Base-by-base conservation (phyloP, 371 early-diverging fungal species). In the Racocetra persica region DNA sequence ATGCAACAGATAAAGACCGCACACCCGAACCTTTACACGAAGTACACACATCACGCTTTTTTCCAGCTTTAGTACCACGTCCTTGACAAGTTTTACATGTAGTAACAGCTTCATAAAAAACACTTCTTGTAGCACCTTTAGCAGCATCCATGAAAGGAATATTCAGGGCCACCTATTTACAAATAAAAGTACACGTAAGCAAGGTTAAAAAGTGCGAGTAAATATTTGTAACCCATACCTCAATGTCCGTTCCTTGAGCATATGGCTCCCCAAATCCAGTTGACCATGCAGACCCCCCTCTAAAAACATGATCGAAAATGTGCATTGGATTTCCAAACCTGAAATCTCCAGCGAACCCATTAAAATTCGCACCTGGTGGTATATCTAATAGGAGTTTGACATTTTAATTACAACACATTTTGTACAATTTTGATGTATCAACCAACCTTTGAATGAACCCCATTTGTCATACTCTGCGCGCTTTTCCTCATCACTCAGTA, bases 91-190 rank as follows among this genome's bases (percentile, higher is more conserved):
- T 89, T 18, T 85, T 84, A 85, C 98, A 98, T 22, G 85, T 86
- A 5, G 88, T 85, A 49, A 96, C 87, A 16, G 90, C 87, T 51
- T 90, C 86, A 52, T 94, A 91, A 36, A 84, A 85, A 28, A 97
- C 85, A 16, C 83, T 82, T 81, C 91, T 93, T 49, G 87, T 88
- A 0, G 91, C 77, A 28, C 98, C 98, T 69, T 92, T 92, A 32
- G 92, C 94, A 6, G 97, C 96, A 36, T 97, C 96, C 96, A 96
- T 95, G 82, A 97, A 98, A 5, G 91, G 76, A 24, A 98, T 87
- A 16, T 86, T 86, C 81, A 93, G 80, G 13, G 85, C 85, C 6
- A 85, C 81, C 87, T 90, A 83, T 38, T 52, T 24, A 77, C 10
- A 72, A 55, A 24, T 60, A 22, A 73, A 24, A 22, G 5, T 55